These are phyloP conservation scores for Endothia cerciana DNA, from an alignment of 2,329 filamentous ascomycete genomes.

Conservation along the genomic window DNA sequence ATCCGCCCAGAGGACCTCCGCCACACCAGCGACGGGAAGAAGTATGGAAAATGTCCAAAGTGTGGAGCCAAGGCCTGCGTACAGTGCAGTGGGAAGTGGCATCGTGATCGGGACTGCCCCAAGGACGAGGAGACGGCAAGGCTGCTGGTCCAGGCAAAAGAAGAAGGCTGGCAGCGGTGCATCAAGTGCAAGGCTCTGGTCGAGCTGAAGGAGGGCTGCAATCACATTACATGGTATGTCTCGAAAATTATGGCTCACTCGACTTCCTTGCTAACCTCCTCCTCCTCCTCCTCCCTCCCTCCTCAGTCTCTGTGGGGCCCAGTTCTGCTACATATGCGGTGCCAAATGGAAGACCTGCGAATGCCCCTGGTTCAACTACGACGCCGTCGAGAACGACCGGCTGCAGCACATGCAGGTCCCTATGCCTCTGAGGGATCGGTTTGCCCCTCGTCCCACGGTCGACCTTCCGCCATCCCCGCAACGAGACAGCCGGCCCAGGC, in stretches of 20 bases:
- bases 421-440: conserved; percentile 36
- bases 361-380: conserved; percentile 79
- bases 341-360: conserved; percentile 81
- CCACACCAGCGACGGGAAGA: conserved; percentile 59
- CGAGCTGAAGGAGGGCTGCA: conserved; percentile 80
- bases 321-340: conserved; percentile 89
- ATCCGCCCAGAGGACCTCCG: conserved; percentile 74
- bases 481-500: conserved; percentile 37
- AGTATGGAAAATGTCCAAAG: conserved; percentile 69
- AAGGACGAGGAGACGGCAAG: conserved; percentile 68
- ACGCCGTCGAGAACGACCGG: conserved; percentile 56
- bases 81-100: conserved; percentile 74
- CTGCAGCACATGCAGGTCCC: conserved; percentile 57
- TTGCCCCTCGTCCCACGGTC: conserved; percentile 17
- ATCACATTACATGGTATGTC: conserved; percentile 81
- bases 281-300: conserved; percentile 9
- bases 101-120: conserved; percentile 70
- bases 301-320: conserved; percentile 70
- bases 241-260: neutral
- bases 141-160: conserved; percentile 67
- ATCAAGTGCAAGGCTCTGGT: conserved; percentile 74
- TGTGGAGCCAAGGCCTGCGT: conserved; percentile 79
- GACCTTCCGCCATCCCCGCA: conserved; percentile 36
- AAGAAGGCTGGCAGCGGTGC: conserved; percentile 76
- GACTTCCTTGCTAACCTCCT: neutral